Conservation (phyloP, 2,329 filamentous ascomycete genomes). For the Fusarium caatingaense region DNA sequence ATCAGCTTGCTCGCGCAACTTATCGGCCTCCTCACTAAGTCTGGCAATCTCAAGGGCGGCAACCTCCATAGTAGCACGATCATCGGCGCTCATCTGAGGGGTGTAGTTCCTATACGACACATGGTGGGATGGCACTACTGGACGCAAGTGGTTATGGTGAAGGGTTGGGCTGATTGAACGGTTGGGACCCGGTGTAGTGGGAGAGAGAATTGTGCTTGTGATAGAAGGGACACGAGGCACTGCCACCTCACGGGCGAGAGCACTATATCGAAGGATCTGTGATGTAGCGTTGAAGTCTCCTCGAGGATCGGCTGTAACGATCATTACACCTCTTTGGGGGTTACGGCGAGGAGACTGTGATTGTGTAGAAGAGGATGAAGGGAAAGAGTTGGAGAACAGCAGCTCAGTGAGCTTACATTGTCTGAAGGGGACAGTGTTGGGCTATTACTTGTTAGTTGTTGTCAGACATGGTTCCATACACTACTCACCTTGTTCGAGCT, state of each 20-base stretch:
- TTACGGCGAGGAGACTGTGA: conserved; percentile 62
- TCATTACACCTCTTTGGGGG: conserved; percentile 92
- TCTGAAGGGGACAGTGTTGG: conserved; percentile 79
- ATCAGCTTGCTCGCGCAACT: conserved; percentile 73
- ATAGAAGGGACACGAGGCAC: conserved; percentile 89
- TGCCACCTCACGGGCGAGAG: conserved; percentile 90
- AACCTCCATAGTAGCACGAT: conserved; percentile 81
- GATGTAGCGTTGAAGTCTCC: conserved; percentile 98
- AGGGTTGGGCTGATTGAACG: conserved; percentile 49
- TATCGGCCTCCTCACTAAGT: conserved; percentile 78
- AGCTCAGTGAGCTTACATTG: conserved; percentile 89
- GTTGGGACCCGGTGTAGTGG: conserved; percentile 42
- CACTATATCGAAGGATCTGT: conserved; percentile 94
- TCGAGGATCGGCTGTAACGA: conserved; percentile 91
- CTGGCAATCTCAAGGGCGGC: conserved; percentile 84
- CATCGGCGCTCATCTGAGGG: conserved; percentile 56
- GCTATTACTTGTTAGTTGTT: conserved; percentile 57
- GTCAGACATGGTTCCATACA: neutral
- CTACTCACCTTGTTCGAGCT: conserved; percentile 75
- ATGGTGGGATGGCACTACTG: conserved; percentile 56
- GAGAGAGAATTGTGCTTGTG: conserved; percentile 73
- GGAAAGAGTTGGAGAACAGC: conserved; percentile 89
- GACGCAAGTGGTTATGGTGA: conserved; percentile 53
- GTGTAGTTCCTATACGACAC: conserved; percentile 54
- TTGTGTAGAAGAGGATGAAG: conserved; percentile 62